Conservation (phyloP, 192 early-diverging fungal genomes). For the Coemansia guatemalensis region DNA sequence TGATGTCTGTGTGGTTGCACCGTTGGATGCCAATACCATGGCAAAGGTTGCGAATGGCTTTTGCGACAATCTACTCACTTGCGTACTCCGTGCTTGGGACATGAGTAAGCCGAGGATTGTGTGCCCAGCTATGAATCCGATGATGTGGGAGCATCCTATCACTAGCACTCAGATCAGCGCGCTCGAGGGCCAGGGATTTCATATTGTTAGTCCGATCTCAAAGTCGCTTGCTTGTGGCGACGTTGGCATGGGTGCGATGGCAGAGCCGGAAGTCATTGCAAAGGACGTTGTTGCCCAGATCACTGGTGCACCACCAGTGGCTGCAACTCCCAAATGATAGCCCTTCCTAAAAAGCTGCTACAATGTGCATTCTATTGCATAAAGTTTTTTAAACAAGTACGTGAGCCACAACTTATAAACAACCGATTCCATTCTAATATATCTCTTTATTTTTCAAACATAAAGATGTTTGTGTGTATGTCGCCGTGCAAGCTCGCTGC, state of each 20-base stretch:
- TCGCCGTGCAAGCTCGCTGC: not conserved
- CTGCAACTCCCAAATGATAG: too few species aligned
- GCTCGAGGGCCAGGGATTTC: constrained; percentile 60
- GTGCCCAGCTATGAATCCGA: constrained; percentile 96
- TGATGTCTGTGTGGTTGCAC: constrained; percentile 83
- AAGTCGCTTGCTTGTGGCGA: constrained; percentile 94
- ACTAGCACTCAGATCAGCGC: constrained; percentile 68
- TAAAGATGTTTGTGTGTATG: too few species aligned
- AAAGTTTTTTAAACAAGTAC: too few species aligned
- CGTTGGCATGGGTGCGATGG: constrained; percentile 88
- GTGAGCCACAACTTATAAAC: too few species aligned
- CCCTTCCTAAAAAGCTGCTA: too few species aligned
- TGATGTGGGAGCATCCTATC: constrained; percentile 95
- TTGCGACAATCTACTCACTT: constrained; percentile 93
- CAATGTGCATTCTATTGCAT: too few species aligned
- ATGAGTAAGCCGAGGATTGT: constrained; percentile 66
- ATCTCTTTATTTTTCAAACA: too few species aligned
- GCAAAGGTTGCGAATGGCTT: constrained; percentile 87
- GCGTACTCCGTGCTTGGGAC: constrained; percentile 90
- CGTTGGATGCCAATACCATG: constrained; percentile 92
- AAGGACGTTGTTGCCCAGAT: constrained; percentile 30
- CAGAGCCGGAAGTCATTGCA: constrained; percentile 68
- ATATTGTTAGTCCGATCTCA: constrained; percentile 72
- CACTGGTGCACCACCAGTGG: too few species aligned
- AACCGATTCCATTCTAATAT: too few species aligned